A percentile compares a stretch with the other conserved stretches of the same genome.
Evolutionary conservation across 139 green algal genomes (phyloP).

Genomic region (Ostreobium quekettii): DNA sequence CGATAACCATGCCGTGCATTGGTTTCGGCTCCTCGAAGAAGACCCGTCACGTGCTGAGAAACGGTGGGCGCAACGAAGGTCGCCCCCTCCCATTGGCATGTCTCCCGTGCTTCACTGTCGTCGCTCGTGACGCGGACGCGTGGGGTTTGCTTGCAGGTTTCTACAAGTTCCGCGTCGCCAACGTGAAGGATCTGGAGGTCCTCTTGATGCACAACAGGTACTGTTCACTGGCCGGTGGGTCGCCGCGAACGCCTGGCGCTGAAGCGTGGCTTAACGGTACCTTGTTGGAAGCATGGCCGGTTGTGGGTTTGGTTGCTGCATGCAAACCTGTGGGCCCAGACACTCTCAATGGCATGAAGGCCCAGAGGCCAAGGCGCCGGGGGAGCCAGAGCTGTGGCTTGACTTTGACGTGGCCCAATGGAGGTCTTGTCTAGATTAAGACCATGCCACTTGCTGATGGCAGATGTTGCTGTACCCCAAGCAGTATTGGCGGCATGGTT

Average conservation of each 20-base stretch:
- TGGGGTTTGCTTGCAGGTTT: conserved; percentile 48
- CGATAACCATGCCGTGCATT: conserved; percentile 87
- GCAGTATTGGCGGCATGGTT: too few relatives aligned
- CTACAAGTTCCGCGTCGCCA: conserved; percentile 84
- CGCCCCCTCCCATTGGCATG: not conserved
- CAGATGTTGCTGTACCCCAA: too few relatives aligned
- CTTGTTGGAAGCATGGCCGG: not conserved
- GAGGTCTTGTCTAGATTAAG: too few relatives aligned
- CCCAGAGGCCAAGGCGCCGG: not conserved
- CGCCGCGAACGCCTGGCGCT: not conserved
- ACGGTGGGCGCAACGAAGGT: too few relatives aligned
- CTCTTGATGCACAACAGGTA: conserved; percentile 96
- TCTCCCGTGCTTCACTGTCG: too few relatives aligned
- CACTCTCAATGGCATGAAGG: not conserved
- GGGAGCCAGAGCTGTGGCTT: not conserved
- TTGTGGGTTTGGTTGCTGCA: not conserved
- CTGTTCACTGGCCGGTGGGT: not conserved
- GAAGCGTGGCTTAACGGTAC: not conserved
- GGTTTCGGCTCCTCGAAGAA: conserved; percentile 94
- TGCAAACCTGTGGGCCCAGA: not conserved
- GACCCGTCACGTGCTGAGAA: conserved; percentile 82
- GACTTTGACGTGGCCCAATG: too few relatives aligned
- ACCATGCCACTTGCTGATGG: too few relatives aligned
- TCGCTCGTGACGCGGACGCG: too few relatives aligned
- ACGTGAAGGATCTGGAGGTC: conserved; percentile 92